These are phyloP conservation scores for Vigna hirtella DNA, from an alignment of 306 rosid genomes.

Conservation along the genomic window DNA sequence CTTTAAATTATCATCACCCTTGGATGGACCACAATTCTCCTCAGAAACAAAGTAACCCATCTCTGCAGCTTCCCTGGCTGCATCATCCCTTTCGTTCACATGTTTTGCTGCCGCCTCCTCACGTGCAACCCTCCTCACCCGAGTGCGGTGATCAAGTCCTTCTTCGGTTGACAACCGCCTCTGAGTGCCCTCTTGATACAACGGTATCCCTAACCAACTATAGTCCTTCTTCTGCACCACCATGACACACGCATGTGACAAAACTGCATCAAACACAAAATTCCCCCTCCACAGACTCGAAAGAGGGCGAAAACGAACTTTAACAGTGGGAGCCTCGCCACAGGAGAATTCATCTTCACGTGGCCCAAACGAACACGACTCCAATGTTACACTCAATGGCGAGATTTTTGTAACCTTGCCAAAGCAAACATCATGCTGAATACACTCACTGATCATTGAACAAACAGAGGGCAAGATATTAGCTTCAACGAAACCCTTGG, in stretches of 20 bases:
- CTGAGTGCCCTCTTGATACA: constrained; percentile 51
- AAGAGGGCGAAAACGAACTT: constrained; percentile 75
- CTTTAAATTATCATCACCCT: constrained; percentile 51
- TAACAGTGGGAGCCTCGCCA: constrained; percentile 78
- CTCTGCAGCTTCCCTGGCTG: constrained; percentile 80
- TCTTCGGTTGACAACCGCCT: constrained; percentile 70
- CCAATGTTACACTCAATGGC: constrained; percentile 85
- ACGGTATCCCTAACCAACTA: constrained; percentile 86
- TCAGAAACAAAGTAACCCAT: constrained; percentile 74
- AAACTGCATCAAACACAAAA: constrained; percentile 85
- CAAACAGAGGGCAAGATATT: constrained; percentile 83
- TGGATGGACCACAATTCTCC: constrained; percentile 46
- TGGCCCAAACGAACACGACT: constrained; percentile 86
- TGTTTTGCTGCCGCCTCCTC: constrained; percentile 65
- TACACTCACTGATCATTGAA: constrained; percentile 64
- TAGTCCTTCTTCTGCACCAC: constrained; percentile 83
- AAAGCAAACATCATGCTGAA: constrained; percentile 80
- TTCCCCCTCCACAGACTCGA: constrained; percentile 87
- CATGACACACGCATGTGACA: constrained; percentile 71
- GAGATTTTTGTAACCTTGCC: constrained; percentile 85
- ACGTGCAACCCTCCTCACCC: constrained; percentile 68
- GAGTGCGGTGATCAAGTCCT: constrained; percentile 79
- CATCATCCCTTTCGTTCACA: constrained; percentile 69
- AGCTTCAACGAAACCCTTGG: constrained; percentile 73
- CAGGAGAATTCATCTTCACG: constrained; percentile 82